Evolutionary conservation across 352 stramenopile species (phyloP).

Genomic region (Pythium aquatile): DNA sequence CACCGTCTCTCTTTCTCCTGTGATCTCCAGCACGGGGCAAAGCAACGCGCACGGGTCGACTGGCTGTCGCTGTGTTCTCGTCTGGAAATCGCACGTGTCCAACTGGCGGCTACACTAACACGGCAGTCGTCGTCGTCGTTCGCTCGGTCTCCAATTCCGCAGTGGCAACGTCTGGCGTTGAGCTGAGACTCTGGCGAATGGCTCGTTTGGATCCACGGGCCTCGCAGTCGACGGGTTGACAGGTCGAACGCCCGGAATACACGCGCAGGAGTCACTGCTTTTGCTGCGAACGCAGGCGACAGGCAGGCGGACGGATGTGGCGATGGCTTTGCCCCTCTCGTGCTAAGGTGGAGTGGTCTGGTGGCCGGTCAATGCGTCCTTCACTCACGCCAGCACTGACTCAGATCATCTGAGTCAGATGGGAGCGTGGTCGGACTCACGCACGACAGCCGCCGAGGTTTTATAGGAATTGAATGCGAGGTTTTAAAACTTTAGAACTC

Average conservation of each 20-base stretch:
- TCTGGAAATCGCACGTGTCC: background rate
- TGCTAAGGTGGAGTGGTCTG: background rate
- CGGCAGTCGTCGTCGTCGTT: background rate
- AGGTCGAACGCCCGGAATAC: background rate
- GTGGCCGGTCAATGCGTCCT: conserved; percentile 8
- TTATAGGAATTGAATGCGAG: background rate
- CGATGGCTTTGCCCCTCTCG: background rate
- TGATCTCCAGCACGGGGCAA: conserved; percentile 2
- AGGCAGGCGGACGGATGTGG: background rate
- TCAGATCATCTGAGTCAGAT: conserved; percentile 9
- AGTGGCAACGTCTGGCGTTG: background rate
- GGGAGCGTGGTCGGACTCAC: background rate
- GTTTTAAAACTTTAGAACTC: background rate
- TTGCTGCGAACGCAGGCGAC: background rate
- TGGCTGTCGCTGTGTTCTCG: background rate
- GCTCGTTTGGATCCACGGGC: conserved; percentile 2
- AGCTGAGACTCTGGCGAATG: background rate
- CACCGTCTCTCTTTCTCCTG: background rate
- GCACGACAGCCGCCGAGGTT: background rate
- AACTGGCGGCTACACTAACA: background rate
- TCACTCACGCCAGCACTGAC: conserved; percentile 14
- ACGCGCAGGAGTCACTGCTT: conserved; percentile 2
- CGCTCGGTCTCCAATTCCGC: background rate
- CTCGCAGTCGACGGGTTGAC: background rate
- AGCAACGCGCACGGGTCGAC: conserved; percentile 7